Conservation (phyloP, 495 filamentous ascomycete species). For the Aspergillus coremiiformis region DNA sequence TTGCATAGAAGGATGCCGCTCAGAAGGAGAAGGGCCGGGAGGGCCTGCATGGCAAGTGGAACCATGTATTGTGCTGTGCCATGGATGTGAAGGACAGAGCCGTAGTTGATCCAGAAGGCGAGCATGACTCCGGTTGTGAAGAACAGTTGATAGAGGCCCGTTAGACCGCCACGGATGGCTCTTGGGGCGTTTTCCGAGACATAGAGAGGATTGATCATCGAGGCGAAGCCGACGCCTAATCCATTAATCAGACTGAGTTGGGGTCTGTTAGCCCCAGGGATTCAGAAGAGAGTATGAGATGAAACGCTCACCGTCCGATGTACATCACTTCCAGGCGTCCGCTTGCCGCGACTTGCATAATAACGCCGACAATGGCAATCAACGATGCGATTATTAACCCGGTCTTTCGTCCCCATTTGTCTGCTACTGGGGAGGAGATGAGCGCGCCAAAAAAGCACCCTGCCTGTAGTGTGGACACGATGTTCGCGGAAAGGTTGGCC, state of each 20-base stretch:
- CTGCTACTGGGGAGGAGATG: conserved; percentile 46
- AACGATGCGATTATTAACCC: conserved; percentile 46
- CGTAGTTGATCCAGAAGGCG: conserved; percentile 62
- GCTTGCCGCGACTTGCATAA: conserved; percentile 56
- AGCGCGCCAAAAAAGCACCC: conserved; percentile 65
- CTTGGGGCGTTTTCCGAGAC: conserved; percentile 61
- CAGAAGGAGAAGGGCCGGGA: conserved; percentile 57
- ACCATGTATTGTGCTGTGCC: conserved; percentile 55
- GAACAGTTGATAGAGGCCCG: conserved; percentile 66
- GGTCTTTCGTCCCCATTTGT: conserved; percentile 47
- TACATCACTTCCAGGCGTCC: conserved; percentile 50
- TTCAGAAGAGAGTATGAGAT: background rate
- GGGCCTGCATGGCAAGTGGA: conserved; percentile 59
- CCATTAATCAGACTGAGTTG: conserved; percentile 53
- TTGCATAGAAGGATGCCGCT: conserved; percentile 52
- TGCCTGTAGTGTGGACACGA: conserved; percentile 61
- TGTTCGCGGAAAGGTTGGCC: conserved; percentile 34
- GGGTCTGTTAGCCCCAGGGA: background rate
- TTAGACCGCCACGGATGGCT: conserved; percentile 62
- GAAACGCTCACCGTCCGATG: conserved; percentile 44
- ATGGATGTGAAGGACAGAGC: conserved; percentile 43
- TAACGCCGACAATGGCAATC: conserved; percentile 45
- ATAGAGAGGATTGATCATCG: conserved; percentile 56
- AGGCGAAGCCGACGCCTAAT: conserved; percentile 56
- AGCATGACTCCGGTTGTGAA: conserved; percentile 57